Conservation (phyloP, 129 eudicot genomes). For the Rutidosis leptorrhynchoides region DNA sequence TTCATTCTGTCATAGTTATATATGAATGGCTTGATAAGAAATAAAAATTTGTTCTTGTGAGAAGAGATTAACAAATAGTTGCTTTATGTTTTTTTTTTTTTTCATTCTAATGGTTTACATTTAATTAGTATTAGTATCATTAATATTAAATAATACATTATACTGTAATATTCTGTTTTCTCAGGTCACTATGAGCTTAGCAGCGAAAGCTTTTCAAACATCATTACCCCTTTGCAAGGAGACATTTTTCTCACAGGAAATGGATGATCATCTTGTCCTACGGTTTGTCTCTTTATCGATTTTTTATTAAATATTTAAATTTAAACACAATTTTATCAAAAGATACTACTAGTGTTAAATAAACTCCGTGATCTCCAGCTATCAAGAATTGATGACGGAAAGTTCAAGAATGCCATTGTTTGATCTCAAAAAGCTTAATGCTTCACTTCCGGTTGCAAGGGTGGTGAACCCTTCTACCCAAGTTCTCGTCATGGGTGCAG, state of each 20-base stretch:
- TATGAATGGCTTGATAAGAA: neutral
- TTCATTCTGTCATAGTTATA: too few species aligned
- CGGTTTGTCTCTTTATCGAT: slow-evolving; percentile 49
- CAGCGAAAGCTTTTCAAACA: slow-evolving; percentile 91
- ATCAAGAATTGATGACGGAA: slow-evolving; percentile 79
- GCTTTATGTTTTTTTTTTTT: neutral
- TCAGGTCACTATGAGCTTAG: slow-evolving; percentile 93
- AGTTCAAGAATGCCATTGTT: slow-evolving; percentile 91
- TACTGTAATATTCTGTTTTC: slow-evolving; percentile 3
- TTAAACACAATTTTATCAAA: neutral
- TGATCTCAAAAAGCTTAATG: slow-evolving; percentile 85
- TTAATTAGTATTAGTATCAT: neutral
- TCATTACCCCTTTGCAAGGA: slow-evolving; percentile 78
- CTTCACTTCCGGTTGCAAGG: slow-evolving; percentile 81
- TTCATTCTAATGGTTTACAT: neutral
- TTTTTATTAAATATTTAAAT: too few species aligned
- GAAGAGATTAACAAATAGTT: neutral
- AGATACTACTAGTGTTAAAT: neutral
- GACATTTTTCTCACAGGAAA: slow-evolving; percentile 75
- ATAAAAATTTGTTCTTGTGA: neutral
- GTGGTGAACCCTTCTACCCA: slow-evolving; percentile 36
- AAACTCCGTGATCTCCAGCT: slow-evolving; percentile 37
- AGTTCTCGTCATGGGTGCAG: slow-evolving; percentile 78
- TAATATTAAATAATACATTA: neutral
- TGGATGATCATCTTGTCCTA: slow-evolving; percentile 70